These are phyloP conservation scores for Rhizopogon vesiculosus DNA, from an alignment of 768 basidiomycete genomes.

Conservation along the genomic window DNA sequence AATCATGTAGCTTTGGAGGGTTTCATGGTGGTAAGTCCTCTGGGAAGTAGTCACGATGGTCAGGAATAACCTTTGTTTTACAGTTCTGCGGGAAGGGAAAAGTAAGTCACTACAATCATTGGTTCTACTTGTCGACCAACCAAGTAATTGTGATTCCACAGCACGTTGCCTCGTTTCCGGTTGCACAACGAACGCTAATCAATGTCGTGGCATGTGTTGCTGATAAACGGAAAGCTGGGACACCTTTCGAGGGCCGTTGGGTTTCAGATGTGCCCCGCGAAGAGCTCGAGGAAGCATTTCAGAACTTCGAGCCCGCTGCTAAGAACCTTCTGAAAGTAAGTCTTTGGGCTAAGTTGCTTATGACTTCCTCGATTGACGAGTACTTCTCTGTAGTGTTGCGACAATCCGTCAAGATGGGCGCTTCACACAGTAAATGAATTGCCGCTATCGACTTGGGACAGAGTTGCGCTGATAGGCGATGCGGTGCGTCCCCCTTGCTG, in stretches of 20 bases:
- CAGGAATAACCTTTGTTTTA: slow-evolving; percentile 7
- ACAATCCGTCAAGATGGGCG: slow-evolving; percentile 38
- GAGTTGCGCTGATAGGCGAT: slow-evolving; percentile 47
- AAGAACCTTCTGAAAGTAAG: slow-evolving; percentile 23
- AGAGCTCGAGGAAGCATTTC: slow-evolving; percentile 26
- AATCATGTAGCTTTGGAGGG: slow-evolving; percentile 15
- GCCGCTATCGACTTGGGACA: slow-evolving; percentile 31
- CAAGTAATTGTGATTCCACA: slow-evolving; percentile 10
- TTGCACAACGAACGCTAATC: slow-evolving; percentile 30
- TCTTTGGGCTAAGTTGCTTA: neutral
- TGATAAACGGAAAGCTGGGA: slow-evolving; percentile 25
- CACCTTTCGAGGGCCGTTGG: slow-evolving; percentile 27
- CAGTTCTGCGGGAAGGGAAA: slow-evolving; percentile 12
- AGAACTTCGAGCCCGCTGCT: slow-evolving; percentile 34
- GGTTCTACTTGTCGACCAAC: neutral
- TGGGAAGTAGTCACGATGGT: slow-evolving; percentile 4
- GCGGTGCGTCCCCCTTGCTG: slow-evolving; percentile 26
- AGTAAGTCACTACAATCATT: neutral
- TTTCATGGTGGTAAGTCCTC: slow-evolving; percentile 16
- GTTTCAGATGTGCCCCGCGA: slow-evolving; percentile 24
- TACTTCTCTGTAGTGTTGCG: slow-evolving; percentile 23
- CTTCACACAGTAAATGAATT: slow-evolving; percentile 39
- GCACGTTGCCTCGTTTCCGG: slow-evolving; percentile 37
- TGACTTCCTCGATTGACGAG: neutral
- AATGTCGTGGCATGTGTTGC: slow-evolving; percentile 30